Base-by-base conservation (phyloP, 306 rosid species). In the Echinosophora koreensis region DNA sequence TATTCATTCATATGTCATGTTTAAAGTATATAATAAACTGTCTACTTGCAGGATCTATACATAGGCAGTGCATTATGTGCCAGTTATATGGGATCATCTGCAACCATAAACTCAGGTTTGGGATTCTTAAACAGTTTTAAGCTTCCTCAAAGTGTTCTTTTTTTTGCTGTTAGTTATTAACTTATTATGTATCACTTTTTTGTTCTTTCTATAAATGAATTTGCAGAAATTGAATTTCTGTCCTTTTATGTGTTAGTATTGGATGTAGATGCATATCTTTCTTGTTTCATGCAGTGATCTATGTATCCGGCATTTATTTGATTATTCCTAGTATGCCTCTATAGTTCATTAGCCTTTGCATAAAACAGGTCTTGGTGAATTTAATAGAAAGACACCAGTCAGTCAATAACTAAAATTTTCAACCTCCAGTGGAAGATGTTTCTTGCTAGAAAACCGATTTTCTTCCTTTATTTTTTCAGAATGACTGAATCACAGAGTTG, bases 21-120 rank as follows among this genome's bases (percentile, higher is more conserved):
- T 71, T 15, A 14, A 14, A 71, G 76, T 47, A 59, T 27, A 57
- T 49, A 27, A 39, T 60, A 44, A 32, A 62, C 51, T 77, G 82
- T 66, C 66, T 41, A 47, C 59, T 60, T 85, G 55, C 87, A 92
- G 96, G 85, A 87, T 64, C 8, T 78, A 8, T 81, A 71, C 70
- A 22, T 62, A 22, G 58, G 86, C 63, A 66, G 85, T 70, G 27
- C 77, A 44, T 30, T 81, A 14, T 89, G 87, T 65, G 58, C 82
- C 30, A 63, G 84, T 71, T 86, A 80, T 69, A 32, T 78, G 13
- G 97, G 92, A 77, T 69, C 80, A 39, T 66, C 80, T 38, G 89
- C 84, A 83, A 56, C 78, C 44, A 61, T 86, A 28, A 88, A 80
- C 85, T 81, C 91, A 84, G 97, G 94, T 91, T 71, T 82, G 89